A percentile compares a stretch with the other conserved stretches of the same genome.
Evolutionary conservation across 371 early-diverging fungal species (phyloP).

Genomic region (Rhizomucor miehei): DNA sequence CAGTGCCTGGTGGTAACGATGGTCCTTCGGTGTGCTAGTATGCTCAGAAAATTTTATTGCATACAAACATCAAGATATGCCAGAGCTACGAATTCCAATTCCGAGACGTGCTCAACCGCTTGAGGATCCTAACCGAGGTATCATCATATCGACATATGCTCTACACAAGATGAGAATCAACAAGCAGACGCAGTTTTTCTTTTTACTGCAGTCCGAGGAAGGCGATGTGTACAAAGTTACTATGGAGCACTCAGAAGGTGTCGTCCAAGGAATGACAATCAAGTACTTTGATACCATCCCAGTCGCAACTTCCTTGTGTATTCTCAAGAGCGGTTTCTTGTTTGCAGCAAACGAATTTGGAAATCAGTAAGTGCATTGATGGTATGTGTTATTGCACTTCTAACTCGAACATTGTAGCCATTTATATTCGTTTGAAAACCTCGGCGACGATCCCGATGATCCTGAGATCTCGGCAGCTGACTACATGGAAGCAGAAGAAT

Average conservation of each 20-base stretch:
- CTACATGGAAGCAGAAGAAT: conserved; percentile 58
- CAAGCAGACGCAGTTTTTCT: conserved; percentile 83
- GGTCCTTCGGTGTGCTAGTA: conserved; percentile 96
- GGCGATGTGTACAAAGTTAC: conserved; percentile 96
- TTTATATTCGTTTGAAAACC: conserved; percentile 88
- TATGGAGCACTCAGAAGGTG: conserved; percentile 75
- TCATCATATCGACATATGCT: conserved; percentile 79
- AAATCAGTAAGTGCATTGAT: conserved; percentile 68
- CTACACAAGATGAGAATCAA: conserved; percentile 89
- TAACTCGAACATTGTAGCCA: conserved; percentile 39
- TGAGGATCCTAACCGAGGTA: conserved; percentile 61
- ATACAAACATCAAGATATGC: conserved; percentile 77
- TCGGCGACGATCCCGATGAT: conserved; percentile 89
- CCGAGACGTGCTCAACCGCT: conserved; percentile 80
- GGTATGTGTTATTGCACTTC: not conserved
- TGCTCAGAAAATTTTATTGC: conserved; percentile 89
- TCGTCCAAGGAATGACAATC: conserved; percentile 67
- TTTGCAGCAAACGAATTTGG: conserved; percentile 91
- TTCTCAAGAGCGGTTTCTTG: conserved; percentile 92
- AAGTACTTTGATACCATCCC: conserved; percentile 96
- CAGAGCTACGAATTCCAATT: conserved; percentile 75
- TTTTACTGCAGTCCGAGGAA: conserved; percentile 87
- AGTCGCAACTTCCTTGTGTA: conserved; percentile 73
- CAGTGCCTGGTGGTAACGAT: conserved; percentile 89
- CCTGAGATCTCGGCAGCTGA: conserved; percentile 74